Conservation (phyloP, 177 flowering plant genomes). For the Telopea speciosissima region DNA sequence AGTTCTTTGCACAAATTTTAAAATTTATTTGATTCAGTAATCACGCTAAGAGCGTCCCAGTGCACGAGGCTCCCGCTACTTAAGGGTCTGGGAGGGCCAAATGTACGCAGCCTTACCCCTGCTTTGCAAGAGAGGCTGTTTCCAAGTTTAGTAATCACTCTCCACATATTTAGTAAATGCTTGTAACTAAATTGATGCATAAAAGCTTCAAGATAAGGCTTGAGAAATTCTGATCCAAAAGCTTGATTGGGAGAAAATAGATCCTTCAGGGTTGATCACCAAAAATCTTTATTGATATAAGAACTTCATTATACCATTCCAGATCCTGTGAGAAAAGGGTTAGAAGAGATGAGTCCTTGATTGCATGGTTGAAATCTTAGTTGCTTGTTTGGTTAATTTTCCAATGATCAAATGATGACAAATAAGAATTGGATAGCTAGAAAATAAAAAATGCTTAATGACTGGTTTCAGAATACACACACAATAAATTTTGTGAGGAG, state of each 20-base stretch:
- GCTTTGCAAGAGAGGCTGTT: too few species aligned
- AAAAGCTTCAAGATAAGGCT: neutral
- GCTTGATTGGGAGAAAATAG: neutral
- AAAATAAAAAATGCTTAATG: too few species aligned
- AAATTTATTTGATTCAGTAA: neutral
- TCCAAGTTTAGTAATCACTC: neutral
- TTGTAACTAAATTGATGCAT: neutral
- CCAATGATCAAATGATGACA: neutral
- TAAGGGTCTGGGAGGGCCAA: too few species aligned
- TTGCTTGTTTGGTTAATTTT: neutral
- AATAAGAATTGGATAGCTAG: neutral
- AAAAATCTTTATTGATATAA: too few species aligned
- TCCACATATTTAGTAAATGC: neutral
- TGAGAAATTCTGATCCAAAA: neutral
- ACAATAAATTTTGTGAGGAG: neutral
- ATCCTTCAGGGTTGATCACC: neutral
- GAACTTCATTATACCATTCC: neutral
- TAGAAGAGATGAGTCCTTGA: neutral
- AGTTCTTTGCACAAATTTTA: neutral
- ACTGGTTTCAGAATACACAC: too few species aligned
- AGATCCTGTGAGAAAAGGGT: neutral
- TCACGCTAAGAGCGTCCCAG: too few species aligned
- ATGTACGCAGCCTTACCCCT: too few species aligned
- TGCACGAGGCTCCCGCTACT: too few species aligned
- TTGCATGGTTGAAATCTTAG: neutral